Conservation (phyloP, 2,329 filamentous ascomycete species). For the Pseudocercospora fijiensis region DNA sequence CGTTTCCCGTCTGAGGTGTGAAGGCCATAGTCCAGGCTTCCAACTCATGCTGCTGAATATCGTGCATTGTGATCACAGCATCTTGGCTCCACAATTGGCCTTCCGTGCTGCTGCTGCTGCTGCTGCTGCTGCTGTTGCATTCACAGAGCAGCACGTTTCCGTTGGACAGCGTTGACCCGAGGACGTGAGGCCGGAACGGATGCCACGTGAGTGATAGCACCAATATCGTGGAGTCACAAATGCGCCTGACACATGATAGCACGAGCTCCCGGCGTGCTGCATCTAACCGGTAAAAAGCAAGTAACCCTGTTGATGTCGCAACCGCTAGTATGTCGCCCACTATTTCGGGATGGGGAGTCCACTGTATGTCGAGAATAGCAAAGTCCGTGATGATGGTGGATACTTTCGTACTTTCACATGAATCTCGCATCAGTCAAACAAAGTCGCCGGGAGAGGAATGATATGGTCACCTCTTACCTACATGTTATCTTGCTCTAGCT, state of each 20-base stretch:
- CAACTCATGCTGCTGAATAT: conserved; percentile 49
- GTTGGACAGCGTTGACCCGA: conserved; percentile 71
- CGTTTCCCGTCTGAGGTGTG: conserved; percentile 25
- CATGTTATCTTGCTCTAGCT: conserved; percentile 53
- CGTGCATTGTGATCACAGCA: conserved; percentile 19
- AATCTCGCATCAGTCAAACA: conserved; percentile 27
- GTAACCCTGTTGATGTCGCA: conserved; percentile 72
- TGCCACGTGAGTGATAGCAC: conserved; percentile 75
- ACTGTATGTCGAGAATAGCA: conserved; percentile 75
- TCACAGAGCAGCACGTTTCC: conserved; percentile 54
- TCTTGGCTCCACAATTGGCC: conserved; percentile 43
- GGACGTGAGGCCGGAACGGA: conserved; percentile 53
- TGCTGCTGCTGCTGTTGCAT: conserved; percentile 8
- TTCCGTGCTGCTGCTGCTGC: conserved; percentile 2
- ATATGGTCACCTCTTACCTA: conserved; percentile 44
- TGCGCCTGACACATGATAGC: conserved; percentile 34
- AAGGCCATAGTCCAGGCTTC: conserved; percentile 76
- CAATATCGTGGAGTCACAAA: conserved; percentile 59
- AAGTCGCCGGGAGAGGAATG: not conserved
- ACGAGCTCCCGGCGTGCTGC: conserved; percentile 40
- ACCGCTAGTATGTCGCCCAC: conserved; percentile 59
- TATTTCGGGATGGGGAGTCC: conserved; percentile 55
- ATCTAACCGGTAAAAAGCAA: conserved; percentile 62
- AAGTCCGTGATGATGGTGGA: conserved; percentile 27
- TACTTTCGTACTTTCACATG: conserved; percentile 27